phyloP scores from a whole-genome alignment of 1,284 basidiomycete genomes.

The Ceratobasidium sp. region DNA sequence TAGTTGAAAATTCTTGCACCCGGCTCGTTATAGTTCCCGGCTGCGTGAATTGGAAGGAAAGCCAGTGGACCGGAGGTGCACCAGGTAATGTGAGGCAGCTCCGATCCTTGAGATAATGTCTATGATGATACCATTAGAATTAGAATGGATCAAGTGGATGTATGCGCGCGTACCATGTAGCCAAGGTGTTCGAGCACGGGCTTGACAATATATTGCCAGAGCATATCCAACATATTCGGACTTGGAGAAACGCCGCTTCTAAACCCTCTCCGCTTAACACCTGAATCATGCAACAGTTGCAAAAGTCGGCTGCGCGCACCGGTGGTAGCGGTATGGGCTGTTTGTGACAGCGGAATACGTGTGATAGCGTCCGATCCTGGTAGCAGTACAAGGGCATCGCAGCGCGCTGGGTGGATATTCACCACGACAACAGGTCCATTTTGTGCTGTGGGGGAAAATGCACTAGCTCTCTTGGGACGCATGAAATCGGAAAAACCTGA shows the following conservation, averaged over 20 bases:
- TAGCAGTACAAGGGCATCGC: constrained; percentile 29
- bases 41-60: constrained; percentile 26
- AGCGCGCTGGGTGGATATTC: constrained; percentile 30
- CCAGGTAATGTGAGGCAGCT: constrained; percentile 33
- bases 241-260: not conserved
- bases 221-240: not conserved
- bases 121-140: not conserved
- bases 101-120: not conserved
- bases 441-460: not conserved
- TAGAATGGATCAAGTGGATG: not conserved
- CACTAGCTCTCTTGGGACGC: not conserved
- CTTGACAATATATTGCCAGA: constrained; percentile 23
- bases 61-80: constrained; percentile 13
- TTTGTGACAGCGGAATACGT: not conserved
- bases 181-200: constrained; percentile 19
- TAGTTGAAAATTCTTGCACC: constrained; percentile 19
- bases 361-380: not conserved
- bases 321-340: not conserved
- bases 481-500: constrained; percentile 23
- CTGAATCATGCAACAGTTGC: not conserved
- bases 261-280: not conserved
- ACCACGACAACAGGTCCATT: constrained; percentile 3
- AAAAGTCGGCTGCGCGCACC: not conserved
- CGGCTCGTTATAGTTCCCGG: constrained; percentile 8
- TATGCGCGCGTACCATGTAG: not conserved